Conservation (phyloP, 768 basidiomycete genomes). For the Crassisporium funariophilum region DNA sequence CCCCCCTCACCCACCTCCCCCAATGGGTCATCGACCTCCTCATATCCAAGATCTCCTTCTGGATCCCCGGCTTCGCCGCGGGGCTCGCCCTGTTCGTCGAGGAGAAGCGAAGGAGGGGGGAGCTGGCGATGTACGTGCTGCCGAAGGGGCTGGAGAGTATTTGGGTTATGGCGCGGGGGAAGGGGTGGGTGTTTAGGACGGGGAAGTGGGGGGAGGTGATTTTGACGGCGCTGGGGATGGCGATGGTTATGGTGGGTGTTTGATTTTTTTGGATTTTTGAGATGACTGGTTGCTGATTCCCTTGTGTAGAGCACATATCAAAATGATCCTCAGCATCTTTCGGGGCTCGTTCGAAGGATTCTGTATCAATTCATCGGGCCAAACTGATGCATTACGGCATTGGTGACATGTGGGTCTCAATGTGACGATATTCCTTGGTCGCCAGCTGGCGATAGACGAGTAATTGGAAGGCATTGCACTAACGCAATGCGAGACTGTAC, state of each 20-base stretch:
- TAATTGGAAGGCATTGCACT: neutral
- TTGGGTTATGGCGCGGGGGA: constrained; percentile 80
- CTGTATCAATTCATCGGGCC: constrained; percentile 91
- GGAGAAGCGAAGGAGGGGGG: constrained; percentile 83
- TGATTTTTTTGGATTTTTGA: constrained; percentile 5
- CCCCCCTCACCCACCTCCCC: constrained; percentile 43
- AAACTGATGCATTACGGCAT: constrained; percentile 51
- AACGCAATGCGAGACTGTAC: neutral
- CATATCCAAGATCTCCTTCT: constrained; percentile 71
- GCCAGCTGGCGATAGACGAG: neutral
- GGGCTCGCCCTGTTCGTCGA: constrained; percentile 86
- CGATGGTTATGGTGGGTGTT: constrained; percentile 82
- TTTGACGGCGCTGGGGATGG: constrained; percentile 52
- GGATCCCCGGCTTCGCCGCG: constrained; percentile 69
- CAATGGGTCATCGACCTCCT: constrained; percentile 55
- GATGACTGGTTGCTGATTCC: constrained; percentile 3
- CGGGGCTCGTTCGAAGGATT: constrained; percentile 77
- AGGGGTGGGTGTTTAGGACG: constrained; percentile 72
- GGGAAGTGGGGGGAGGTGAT: constrained; percentile 70
- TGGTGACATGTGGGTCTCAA: too few relatives aligned
- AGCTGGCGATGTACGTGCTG: constrained; percentile 90
- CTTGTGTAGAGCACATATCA: constrained; percentile 72
- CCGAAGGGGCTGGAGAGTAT: constrained; percentile 89
- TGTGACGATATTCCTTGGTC: too few relatives aligned
- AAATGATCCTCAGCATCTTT: constrained; percentile 79